These are phyloP conservation scores for Rhodomyrtus tomentosa DNA, from an alignment of 345 rosid species.

Conservation along the genomic window DNA sequence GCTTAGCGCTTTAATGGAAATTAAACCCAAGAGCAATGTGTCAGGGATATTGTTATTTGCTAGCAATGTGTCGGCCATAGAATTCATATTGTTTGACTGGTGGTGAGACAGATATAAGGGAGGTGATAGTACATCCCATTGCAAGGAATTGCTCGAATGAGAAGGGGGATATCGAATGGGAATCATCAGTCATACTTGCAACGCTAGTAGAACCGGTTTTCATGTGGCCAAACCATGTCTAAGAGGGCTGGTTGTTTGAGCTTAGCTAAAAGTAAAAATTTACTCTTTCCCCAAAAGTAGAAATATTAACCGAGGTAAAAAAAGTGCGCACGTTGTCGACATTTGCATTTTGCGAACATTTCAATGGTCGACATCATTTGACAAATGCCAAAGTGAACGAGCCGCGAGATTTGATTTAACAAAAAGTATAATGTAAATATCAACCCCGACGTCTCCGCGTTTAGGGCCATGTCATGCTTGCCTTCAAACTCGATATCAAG, in stretches of 20 bases:
- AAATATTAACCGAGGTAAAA: neutral
- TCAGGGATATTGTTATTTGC: neutral
- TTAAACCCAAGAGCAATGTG: neutral
- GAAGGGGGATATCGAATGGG: neutral
- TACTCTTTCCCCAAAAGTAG: neutral
- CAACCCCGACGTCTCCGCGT: too few species aligned
- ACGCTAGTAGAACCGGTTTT: neutral
- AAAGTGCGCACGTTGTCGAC: neutral
- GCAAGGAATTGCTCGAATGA: neutral
- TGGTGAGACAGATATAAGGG: neutral
- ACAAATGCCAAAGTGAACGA: neutral
- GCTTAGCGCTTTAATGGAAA: neutral
- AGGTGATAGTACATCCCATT: neutral
- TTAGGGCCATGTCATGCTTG: neutral
- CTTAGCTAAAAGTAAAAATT: neutral
- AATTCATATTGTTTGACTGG: neutral
- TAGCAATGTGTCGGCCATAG: neutral
- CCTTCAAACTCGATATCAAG: neutral
- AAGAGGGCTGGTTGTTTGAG: neutral
- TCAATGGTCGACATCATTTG: neutral
- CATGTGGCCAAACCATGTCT: neutral
- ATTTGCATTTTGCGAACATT: neutral
- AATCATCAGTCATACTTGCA: neutral
- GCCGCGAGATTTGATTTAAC: neutral
- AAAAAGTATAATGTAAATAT: too few species aligned